Evolutionary conservation across 2,329 filamentous ascomycete genomes (phyloP).

Genomic region (Clonostachys chloroleuca): DNA sequence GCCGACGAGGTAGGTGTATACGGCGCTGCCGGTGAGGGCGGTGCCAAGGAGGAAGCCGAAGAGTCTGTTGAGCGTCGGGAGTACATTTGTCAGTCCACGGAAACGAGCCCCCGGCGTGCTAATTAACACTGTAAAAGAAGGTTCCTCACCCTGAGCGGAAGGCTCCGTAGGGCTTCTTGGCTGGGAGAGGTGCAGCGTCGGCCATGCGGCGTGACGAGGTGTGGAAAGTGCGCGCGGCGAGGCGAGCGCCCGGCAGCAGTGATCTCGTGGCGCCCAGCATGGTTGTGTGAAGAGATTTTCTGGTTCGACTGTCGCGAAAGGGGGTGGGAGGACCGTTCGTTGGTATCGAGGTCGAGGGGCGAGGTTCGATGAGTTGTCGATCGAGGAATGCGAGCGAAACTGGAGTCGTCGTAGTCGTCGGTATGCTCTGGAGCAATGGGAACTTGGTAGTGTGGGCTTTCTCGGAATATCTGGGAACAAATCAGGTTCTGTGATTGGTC

Average conservation of each 20-base stretch:
- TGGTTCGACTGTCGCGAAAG: no score
- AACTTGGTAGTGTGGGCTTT: not conserved
- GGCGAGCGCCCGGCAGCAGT: slow-evolving; percentile 32
- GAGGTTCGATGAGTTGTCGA: not conserved
- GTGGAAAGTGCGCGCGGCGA: slow-evolving; percentile 40
- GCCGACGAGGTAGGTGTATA: slow-evolving; percentile 90
- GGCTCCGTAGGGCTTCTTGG: slow-evolving; percentile 54
- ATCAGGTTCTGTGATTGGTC: not conserved
- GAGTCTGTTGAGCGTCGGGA: slow-evolving; percentile 47
- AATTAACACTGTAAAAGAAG: not conserved
- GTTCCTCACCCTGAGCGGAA: slow-evolving; percentile 54
- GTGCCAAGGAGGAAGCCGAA: slow-evolving; percentile 90
- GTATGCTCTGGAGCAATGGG: not conserved
- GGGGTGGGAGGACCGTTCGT: not conserved
- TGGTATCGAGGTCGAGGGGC: not conserved
- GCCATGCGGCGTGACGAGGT: slow-evolving; percentile 41
- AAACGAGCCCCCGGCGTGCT: no score
- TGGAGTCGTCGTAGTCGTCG: not conserved
- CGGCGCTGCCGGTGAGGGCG: slow-evolving; percentile 70
- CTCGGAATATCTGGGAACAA: not conserved
- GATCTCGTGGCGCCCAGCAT: slow-evolving; percentile 41
- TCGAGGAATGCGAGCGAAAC: not conserved
- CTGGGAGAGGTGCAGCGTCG: slow-evolving; percentile 42
- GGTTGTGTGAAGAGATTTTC: slow-evolving; percentile 3
- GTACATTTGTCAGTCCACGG: not conserved